Evolutionary conservation across 176 grass and related monocot genomes (phyloP).

Genomic region (Microstegium vimineum): DNA sequence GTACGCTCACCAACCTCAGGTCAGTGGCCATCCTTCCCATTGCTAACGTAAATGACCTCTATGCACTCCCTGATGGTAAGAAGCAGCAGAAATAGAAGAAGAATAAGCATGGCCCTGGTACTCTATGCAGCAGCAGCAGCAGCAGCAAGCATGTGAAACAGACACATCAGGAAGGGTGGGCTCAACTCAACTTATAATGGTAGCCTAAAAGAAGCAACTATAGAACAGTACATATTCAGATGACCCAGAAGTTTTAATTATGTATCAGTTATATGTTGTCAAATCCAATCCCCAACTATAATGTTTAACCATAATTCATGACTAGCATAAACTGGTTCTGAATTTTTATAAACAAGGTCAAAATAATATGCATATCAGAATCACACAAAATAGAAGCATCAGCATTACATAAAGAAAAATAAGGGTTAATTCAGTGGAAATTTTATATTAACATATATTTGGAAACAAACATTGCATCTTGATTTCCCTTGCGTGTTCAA

Average conservation of each 20-base stretch:
- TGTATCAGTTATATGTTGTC: neutral
- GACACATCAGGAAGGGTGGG: neutral
- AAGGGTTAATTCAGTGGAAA: neutral
- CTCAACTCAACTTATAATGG: neutral
- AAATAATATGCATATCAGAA: neutral
- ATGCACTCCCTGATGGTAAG: neutral
- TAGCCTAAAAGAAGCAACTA: neutral
- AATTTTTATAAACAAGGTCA: neutral
- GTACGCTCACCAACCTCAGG: neutral
- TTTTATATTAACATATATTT: neutral
- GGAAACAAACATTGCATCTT: neutral
- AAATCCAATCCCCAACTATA: neutral
- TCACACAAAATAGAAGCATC: neutral
- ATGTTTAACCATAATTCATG: neutral
- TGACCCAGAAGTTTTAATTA: neutral
- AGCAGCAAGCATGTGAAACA: neutral
- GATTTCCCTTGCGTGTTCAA: neutral
- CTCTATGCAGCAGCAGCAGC: neutral
- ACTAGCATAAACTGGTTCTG: neutral
- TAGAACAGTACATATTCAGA: neutral
- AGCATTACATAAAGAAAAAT: neutral
- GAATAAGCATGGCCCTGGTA: neutral
- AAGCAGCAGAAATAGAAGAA: neutral
- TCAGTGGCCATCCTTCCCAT: neutral
- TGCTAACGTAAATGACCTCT: neutral